Evolutionary conservation across 169 alveolate genomes (phyloP).

Genomic region (Theileria annulata): DNA sequence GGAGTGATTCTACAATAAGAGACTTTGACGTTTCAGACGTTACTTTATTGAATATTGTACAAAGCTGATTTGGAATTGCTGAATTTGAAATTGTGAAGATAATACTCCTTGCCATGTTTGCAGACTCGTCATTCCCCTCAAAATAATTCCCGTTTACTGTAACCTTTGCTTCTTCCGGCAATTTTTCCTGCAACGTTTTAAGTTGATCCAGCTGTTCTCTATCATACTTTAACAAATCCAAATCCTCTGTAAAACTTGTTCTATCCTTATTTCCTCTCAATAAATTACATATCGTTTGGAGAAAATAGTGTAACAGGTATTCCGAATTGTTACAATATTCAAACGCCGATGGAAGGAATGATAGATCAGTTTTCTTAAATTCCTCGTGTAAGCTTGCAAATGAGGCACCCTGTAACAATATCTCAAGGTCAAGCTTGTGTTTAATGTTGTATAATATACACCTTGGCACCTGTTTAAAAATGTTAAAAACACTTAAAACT

Average conservation of each 20-base stretch:
- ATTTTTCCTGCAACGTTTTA: conserved; percentile 37
- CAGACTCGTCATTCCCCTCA: conserved; percentile 42
- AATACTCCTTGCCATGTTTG: conserved; percentile 16
- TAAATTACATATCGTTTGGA: conserved; percentile 45
- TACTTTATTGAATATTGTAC: conserved; percentile 8
- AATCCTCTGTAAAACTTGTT: conserved; percentile 4
- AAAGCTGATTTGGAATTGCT: neutral
- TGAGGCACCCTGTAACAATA: conserved; percentile 35
- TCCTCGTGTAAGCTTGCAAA: conserved; percentile 51
- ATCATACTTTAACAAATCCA: conserved; percentile 12
- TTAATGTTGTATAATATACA: neutral
- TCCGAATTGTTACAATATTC: neutral
- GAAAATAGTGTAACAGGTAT: conserved; percentile 11
- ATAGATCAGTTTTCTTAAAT: conserved; percentile 21
- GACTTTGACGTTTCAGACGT: neutral
- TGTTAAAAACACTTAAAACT: conserved; percentile 22
- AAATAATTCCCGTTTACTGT: conserved; percentile 45
- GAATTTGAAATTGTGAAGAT: conserved; percentile 21
- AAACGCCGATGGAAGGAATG: neutral
- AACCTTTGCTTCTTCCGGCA: conserved; percentile 54
- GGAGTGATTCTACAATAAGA: conserved; percentile 52
- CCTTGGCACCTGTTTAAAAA: conserved; percentile 18
- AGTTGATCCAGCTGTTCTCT: conserved; percentile 44
- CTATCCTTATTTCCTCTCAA: conserved; percentile 40
- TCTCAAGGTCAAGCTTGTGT: conserved; percentile 23